Evolutionary conservation across 1,284 basidiomycete genomes (phyloP).

Genomic region (Ustilago loliicola): DNA sequence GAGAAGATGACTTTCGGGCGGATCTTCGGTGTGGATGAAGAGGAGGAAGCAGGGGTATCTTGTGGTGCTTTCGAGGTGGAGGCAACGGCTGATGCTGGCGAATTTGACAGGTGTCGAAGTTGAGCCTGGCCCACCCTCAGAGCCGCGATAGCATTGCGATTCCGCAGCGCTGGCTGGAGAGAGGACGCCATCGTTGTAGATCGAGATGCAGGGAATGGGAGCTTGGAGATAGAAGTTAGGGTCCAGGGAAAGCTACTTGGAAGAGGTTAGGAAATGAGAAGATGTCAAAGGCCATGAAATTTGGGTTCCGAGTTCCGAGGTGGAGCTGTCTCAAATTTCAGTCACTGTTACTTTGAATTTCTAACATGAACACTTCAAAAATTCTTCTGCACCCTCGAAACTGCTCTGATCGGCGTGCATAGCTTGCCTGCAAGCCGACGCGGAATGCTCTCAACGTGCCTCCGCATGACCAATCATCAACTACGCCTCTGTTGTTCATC

Average conservation of each 20-base stretch:
- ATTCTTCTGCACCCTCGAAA: constrained; percentile 1
- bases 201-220: not conserved
- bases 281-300: constrained; percentile 5
- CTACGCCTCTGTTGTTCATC: not conserved
- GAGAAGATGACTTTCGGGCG: constrained; percentile 76
- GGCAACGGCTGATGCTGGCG: not conserved
- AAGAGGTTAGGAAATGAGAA: not conserved
- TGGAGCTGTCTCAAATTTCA: constrained; percentile 9
- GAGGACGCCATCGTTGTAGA: not conserved
- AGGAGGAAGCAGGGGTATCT: not conserved
- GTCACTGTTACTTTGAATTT: not conserved
- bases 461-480: not conserved
- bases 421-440: not conserved
- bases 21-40: not conserved
- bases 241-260: not conserved
- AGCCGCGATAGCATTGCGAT: not conserved
- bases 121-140: not conserved
- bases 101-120: constrained; percentile 10
- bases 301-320: constrained; percentile 28
- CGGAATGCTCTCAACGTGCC: not conserved
- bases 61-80: not conserved
- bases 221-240: not conserved
- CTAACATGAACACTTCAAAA: not conserved
- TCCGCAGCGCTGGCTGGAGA: not conserved
- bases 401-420: not conserved